Evolutionary conservation across 495 filamentous ascomycete genomes (phyloP).

Genomic region (Astrocystis sublimbata): DNA sequence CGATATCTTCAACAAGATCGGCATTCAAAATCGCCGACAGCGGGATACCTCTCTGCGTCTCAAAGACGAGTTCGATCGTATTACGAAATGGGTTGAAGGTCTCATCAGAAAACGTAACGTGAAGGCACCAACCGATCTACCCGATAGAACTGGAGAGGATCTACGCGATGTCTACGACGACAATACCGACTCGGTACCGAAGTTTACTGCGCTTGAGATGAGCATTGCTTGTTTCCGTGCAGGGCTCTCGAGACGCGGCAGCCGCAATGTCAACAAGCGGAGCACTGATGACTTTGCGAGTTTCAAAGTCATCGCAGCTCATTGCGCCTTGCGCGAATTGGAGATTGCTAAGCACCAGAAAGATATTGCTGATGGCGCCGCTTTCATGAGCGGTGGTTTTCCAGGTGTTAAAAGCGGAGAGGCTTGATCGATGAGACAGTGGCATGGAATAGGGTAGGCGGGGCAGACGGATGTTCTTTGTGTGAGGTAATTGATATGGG

Average conservation of each 20-base stretch:
- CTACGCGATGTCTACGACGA: constrained; percentile 6
- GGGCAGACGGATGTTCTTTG: background rate
- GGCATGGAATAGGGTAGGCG: background rate
- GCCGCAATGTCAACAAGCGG: constrained; percentile 5
- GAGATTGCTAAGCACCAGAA: constrained; percentile 18
- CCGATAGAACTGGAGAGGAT: constrained; percentile 25
- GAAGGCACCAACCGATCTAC: constrained; percentile 35
- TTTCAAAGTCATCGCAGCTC: constrained; percentile 44
- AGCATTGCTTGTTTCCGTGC: constrained; percentile 43
- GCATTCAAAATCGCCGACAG: constrained; percentile 59
- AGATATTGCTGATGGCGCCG: constrained; percentile 17
- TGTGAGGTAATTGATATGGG: background rate
- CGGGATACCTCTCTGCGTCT: constrained; percentile 62
- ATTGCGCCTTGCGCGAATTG: constrained; percentile 40
- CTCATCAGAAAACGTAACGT: constrained; percentile 47
- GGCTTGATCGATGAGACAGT: background rate
- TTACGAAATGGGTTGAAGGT: constrained; percentile 47
- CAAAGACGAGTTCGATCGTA: constrained; percentile 61
- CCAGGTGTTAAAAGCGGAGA: constrained; percentile 11
- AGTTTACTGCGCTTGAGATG: constrained; percentile 35
- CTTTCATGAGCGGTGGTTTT: constrained; percentile 16
- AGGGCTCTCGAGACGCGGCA: constrained; percentile 1
- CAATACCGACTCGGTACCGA: background rate
- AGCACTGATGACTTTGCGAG: constrained; percentile 31
- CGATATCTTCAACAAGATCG: constrained; percentile 65